phyloP scores from a whole-genome alignment of 108 stramenopile genomes.

The Nitzschia palea region DNA sequence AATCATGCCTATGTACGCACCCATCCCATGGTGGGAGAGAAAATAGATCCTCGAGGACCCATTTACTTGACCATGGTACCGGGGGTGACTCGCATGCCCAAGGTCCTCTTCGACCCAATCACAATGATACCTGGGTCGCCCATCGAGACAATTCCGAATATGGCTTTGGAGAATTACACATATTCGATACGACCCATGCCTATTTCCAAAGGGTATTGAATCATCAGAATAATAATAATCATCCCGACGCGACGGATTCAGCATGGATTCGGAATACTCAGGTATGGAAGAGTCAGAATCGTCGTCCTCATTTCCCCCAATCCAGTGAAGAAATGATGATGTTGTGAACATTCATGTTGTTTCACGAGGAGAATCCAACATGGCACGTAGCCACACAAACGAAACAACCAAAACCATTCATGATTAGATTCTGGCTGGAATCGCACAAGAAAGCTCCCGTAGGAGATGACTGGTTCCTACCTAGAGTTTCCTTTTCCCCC shows the following conservation, averaged over 20 bases:
- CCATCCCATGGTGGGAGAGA: constrained; percentile 30
- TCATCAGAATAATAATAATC: constrained; percentile 7
- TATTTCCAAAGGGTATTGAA: constrained; percentile 54
- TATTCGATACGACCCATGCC: constrained; percentile 75
- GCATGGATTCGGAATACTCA: constrained; percentile 19
- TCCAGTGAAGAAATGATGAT: no score
- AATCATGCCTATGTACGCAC: constrained; percentile 88
- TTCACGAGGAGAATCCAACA: no score
- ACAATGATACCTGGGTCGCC: constrained; percentile 83
- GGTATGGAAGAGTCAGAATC: no score
- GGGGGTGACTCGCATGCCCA: constrained; percentile 83
- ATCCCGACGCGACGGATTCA: constrained; percentile 1
- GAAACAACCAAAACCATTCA: no score
- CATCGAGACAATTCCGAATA: constrained; percentile 72
- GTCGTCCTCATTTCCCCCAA: no score
- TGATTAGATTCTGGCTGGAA: no score
- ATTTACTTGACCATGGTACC: constrained; percentile 90
- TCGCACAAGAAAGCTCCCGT: no score
- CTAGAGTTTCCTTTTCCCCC: no score
- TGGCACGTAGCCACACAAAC: no score
- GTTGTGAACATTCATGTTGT: no score
- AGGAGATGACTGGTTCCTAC: no score
- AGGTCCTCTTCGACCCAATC: constrained; percentile 31
- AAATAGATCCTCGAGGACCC: constrained; percentile 37
- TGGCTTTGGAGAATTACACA: constrained; percentile 74